phyloP scores from a whole-genome alignment of 768 basidiomycete genomes.

The Serendipita sp. region DNA sequence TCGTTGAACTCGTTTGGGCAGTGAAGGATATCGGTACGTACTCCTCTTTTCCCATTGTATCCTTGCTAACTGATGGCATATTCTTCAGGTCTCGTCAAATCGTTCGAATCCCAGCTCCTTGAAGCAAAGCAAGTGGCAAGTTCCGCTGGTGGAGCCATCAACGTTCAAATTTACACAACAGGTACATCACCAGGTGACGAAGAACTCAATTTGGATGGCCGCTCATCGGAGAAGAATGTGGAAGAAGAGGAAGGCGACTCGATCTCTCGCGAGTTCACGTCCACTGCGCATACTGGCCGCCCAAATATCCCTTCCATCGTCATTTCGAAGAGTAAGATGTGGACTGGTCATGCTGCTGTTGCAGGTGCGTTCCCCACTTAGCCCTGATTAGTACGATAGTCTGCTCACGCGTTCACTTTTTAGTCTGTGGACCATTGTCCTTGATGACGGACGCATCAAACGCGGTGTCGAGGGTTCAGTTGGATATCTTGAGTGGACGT shows the following conservation, averaged over 20 bases:
- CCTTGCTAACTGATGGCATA: neutral
- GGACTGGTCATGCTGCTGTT: neutral
- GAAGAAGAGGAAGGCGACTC: neutral
- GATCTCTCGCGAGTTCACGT: neutral
- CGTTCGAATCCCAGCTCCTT: neutral
- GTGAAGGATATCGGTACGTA: neutral
- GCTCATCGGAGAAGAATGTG: neutral
- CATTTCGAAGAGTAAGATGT: neutral
- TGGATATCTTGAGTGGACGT: neutral
- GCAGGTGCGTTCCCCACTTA: neutral
- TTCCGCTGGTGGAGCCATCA: neutral
- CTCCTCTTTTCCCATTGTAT: neutral
- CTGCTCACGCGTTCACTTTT: too few species aligned
- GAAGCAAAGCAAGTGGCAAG: neutral
- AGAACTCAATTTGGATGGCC: neutral
- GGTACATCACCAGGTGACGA: neutral
- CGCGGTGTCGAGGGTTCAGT: neutral
- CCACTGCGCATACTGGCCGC: neutral
- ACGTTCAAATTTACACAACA: slow-evolving; percentile 3
- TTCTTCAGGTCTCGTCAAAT: neutral
- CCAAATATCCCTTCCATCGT: neutral
- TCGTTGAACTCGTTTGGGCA: neutral
- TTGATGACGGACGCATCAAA: neutral
- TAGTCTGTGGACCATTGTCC: slow-evolving; percentile 1
- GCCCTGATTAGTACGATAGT: too few species aligned